Evolutionary conservation across 163 green algal genomes (phyloP), one percentile per base, ranked within the genome.

Genomic region (Scenedesmus sp.): DNA sequence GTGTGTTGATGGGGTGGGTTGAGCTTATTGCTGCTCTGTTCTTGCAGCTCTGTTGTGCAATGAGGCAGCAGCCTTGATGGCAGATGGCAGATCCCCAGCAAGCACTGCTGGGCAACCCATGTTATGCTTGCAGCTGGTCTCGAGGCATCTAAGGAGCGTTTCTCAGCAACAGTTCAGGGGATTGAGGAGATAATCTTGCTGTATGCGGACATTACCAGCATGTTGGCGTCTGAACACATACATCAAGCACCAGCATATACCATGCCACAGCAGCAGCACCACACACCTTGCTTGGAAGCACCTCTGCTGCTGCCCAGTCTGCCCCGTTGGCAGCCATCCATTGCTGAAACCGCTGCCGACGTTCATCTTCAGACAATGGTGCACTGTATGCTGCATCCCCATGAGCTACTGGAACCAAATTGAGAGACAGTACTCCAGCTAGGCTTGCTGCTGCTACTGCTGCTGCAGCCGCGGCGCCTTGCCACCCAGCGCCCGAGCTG

Each of bases 271-370:
- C 23, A 15, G 70, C 13, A 46, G 23, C 70, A 52, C 70, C 76
- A 59, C 76, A n/a, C 76, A 84, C 76, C 76, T 56, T 84, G 76
- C 76, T 84, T 23, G 34, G 76, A 9, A 59, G 76, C 76, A 84
- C 60, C 13, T 89, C 84, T 82, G 84, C 84, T 73, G 70, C 87
- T 56, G 70, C 60, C 46, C 46, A 85, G 18, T 91, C 66, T 18
- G 87, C 87, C 16, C 87, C 87, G 46, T 91, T 91, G 23, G 73
- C 87, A n/a, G 87, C 55, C 87, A 91, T 91, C 87, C 87, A 91
- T 23, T 84, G 56, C 20, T 57, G 23, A 91, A 91, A 91, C 55
- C 62, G 54, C 9, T 59, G 57, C 23, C 54, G 60, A 13, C 26
- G 70, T 10, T 46, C 55, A 3, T 86, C 73, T 5, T 86, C 73